Evolutionary conservation across 331 rosid genomes (phyloP).

Genomic region (Acacia concinna): DNA sequence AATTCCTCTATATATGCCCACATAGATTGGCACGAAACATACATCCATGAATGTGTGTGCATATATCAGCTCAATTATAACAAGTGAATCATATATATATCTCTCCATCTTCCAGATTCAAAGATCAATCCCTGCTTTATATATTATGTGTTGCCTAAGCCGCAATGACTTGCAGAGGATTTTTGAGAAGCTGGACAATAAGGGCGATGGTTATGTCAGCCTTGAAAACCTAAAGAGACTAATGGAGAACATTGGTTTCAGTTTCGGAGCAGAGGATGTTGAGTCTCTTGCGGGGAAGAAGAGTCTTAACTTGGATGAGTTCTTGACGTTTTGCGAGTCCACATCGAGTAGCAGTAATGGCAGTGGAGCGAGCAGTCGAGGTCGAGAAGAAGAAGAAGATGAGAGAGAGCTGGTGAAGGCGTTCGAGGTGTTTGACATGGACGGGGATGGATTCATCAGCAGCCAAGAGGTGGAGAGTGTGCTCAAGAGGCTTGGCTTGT

Average conservation of each 20-base stretch:
- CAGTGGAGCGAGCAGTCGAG: constrained; percentile 13
- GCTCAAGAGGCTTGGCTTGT: constrained; percentile 55
- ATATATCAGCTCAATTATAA: background rate
- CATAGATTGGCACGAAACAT: background rate
- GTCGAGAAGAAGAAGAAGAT: constrained; percentile 13
- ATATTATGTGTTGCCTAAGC: constrained; percentile 45
- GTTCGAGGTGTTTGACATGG: constrained; percentile 69
- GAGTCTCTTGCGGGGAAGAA: constrained; percentile 54
- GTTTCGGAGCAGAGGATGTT: constrained; percentile 44
- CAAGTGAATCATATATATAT: background rate
- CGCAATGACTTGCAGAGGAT: constrained; percentile 60
- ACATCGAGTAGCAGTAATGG: constrained; percentile 18
- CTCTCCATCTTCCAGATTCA: background rate
- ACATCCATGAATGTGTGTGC: background rate
- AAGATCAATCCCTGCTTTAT: background rate
- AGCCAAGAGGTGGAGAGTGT: constrained; percentile 51
- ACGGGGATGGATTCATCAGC: constrained; percentile 73
- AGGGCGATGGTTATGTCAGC: constrained; percentile 62
- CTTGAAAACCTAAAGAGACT: constrained; percentile 58
- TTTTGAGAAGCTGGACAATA: constrained; percentile 65
- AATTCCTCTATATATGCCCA: background rate
- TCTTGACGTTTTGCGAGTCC: constrained; percentile 59
- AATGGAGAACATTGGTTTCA: constrained; percentile 40
- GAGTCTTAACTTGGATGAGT: constrained; percentile 53
- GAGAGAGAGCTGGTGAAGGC: constrained; percentile 62